Evolutionary conservation across 257 asterid species (phyloP).

Genomic region (Solanum habrochaites): DNA sequence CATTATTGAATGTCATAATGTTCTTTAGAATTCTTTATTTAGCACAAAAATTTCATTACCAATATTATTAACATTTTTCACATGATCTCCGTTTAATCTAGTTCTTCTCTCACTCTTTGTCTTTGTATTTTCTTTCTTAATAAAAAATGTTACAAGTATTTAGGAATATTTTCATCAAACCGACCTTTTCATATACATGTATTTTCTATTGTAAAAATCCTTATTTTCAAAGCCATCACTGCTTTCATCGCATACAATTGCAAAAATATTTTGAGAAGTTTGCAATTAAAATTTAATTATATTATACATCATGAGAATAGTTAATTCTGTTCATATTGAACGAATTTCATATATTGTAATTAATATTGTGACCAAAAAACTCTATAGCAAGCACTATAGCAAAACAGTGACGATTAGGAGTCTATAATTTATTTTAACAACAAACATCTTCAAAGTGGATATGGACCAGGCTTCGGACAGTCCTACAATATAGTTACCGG

Average conservation of each 20-base stretch:
- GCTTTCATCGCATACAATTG: neutral
- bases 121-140: neutral
- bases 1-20: neutral
- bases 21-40: neutral
- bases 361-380: too few species aligned
- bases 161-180: neutral
- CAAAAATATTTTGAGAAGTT: too few species aligned
- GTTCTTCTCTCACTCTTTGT: neutral
- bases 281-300: too few species aligned
- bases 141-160: neutral
- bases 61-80: neutral
- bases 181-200: neutral
- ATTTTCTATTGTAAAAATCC: neutral
- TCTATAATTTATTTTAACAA: too few species aligned
- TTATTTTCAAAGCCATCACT: neutral
- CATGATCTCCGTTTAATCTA: neutral
- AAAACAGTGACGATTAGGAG: neutral
- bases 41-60: too few species aligned
- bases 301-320: neutral
- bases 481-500: too few species aligned
- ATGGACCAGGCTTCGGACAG: too few species aligned
- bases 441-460: neutral
- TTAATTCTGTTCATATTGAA: too few species aligned
- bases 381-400: too few species aligned
- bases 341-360: neutral